Percentiles rank a stretch among this genome's conserved stretches.
These are phyloP conservation scores for Aureobasidium lini DNA, from an alignment of 2,329 filamentous ascomycete genomes.

Conservation along the genomic window DNA sequence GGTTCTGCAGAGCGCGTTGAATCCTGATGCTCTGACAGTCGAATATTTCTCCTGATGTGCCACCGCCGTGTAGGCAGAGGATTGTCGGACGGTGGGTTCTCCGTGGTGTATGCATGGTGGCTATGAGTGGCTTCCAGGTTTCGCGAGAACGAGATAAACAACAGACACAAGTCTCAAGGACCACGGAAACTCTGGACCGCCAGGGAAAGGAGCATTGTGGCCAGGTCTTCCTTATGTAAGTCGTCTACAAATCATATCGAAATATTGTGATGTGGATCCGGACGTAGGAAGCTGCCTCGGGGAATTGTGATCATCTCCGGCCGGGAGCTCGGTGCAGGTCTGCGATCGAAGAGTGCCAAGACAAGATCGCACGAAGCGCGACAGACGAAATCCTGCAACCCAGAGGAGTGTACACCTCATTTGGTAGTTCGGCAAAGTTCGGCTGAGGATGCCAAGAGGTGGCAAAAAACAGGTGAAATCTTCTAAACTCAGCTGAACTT, in stretches of 20 bases:
- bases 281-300: not conserved
- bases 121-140: not conserved
- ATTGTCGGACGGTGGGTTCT: not conserved
- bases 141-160: not conserved
- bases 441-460: too few relatives aligned
- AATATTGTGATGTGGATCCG: not conserved
- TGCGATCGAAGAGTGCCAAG: not conserved
- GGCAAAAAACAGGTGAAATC: too few relatives aligned
- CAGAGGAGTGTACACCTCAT: too few relatives aligned
- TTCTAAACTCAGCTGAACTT: too few relatives aligned
- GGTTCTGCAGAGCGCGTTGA: not conserved
- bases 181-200: not conserved
- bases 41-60: not conserved
- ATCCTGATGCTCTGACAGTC: not conserved
- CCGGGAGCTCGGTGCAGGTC: too few relatives aligned
- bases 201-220: not conserved
- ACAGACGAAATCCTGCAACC: too few relatives aligned
- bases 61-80: not conserved
- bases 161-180: not conserved
- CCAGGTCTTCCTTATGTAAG: not conserved
- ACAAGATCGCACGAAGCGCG: too few relatives aligned
- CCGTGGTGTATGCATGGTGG: not conserved
- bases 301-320: not conserved
- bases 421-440: too few relatives aligned
- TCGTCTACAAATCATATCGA: not conserved